Percentiles rank a stretch among this genome's conserved stretches.
These are phyloP conservation scores for Lactarius vividus DNA, from an alignment of 768 basidiomycete species.

Conservation along the genomic window DNA sequence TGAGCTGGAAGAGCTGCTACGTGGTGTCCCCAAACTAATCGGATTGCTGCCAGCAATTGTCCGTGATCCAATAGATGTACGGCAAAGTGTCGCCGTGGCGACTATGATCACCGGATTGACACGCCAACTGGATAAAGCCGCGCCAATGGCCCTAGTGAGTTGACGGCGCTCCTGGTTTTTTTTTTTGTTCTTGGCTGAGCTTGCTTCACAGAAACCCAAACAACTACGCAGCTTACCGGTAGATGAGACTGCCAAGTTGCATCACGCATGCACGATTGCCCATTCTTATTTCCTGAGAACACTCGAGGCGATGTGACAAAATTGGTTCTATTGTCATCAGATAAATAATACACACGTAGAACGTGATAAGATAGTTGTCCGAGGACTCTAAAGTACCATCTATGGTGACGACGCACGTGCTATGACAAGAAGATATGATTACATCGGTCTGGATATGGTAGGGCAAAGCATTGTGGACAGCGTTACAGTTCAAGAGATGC, in stretches of 20 bases:
- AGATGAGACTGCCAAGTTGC: slow-evolving; percentile 25
- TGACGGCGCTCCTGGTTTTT: slow-evolving; percentile 8
- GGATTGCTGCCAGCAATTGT: slow-evolving; percentile 67
- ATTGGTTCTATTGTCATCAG: neutral
- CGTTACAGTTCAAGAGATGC: neutral
- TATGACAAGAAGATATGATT: neutral
- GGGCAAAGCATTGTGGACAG: neutral
- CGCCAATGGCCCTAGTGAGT: slow-evolving; percentile 61
- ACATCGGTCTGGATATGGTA: neutral
- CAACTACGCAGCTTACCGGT: slow-evolving; percentile 19
- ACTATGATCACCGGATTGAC: slow-evolving; percentile 71
- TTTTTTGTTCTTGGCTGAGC: neutral
- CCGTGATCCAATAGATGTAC: slow-evolving; percentile 51
- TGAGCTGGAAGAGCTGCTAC: slow-evolving; percentile 60
- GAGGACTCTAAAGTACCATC: neutral
- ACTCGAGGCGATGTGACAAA: slow-evolving; percentile 19
- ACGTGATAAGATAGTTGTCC: neutral
- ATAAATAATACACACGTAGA: slow-evolving; percentile 2
- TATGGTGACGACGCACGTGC: neutral
- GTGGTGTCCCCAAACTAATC: slow-evolving; percentile 63
- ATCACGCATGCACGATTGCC: slow-evolving; percentile 20
- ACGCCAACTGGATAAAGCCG: slow-evolving; percentile 53
- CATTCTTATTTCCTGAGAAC: slow-evolving; percentile 25
- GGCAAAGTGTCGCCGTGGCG: slow-evolving; percentile 67
- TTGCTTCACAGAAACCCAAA: slow-evolving; percentile 11